Conservation (phyloP, 768 basidiomycete species). For the Piloderma croceum region DNA sequence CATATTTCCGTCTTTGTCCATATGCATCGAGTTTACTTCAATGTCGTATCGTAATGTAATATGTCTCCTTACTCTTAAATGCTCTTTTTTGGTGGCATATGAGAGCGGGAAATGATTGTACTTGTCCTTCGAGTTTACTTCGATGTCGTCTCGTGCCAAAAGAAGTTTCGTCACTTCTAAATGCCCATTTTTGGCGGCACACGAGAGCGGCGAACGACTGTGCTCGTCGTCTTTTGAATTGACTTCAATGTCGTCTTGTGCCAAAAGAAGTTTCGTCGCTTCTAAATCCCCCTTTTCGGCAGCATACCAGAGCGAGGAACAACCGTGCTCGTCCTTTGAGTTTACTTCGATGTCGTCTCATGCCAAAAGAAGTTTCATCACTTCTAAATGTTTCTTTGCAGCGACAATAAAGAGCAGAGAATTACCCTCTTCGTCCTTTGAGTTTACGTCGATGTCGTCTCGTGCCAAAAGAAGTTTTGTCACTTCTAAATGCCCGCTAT, state of each 20-base stretch:
- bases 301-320: too few relatives aligned
- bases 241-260: too few relatives aligned
- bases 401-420: conserved; percentile 2
- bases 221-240: too few relatives aligned
- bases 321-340: too few relatives aligned
- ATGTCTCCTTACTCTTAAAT: conserved; percentile 2
- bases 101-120: conserved; percentile 2
- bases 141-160: conserved; percentile 3
- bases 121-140: conserved; percentile 5
- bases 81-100: conserved; percentile 6
- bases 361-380: too few relatives aligned
- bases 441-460: conserved; percentile 2
- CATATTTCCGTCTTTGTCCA: background rate
- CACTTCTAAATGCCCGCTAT: conserved; percentile 5
- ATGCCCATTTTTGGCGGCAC: conserved; percentile 8
- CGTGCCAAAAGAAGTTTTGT: conserved; percentile 3
- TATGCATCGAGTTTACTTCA: conserved; percentile 1
- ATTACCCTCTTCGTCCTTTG: background rate
- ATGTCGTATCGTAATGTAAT: conserved; percentile 2
- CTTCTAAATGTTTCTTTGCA: background rate
- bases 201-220: conserved; percentile 7
- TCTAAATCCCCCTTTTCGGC: too few relatives aligned
- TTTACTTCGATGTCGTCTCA: too few relatives aligned
- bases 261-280: too few relatives aligned
- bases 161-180: conserved; percentile 3